Base-by-base conservation (phyloP, 768 basidiomycete genomes). In the Symmetrospora coprosmae region DNA sequence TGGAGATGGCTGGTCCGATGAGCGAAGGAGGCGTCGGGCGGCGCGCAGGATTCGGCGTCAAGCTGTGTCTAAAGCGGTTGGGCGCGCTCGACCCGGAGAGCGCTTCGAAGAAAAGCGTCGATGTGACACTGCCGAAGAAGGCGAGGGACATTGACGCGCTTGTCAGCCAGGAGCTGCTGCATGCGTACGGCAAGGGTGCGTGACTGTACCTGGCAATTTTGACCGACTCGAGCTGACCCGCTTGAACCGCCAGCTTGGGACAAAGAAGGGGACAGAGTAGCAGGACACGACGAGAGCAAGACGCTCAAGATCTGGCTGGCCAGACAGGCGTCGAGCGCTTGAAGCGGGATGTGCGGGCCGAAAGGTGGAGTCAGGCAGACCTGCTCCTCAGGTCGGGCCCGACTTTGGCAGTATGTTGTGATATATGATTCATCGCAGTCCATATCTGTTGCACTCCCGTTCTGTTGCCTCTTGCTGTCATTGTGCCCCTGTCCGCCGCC, bases 1-100 rank as follows among this genome's bases (percentile, higher is more conserved):
- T 85, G 11, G 87, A 91, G 66, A 88, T 89, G 84, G 77, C 77
- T 2, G 58, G 47, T 9, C 17, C 21, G 19, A 38, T 58, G 61
- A 27, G 16, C 9, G 31, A 21, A 17, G 40, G 61, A 1, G 68
- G 66, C 4, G 34, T 64, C 13, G 66, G 62, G 5, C 23, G 64
- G 19, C 27, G 68, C 7, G 68, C 68, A 0, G 68, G 64, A 6
- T 27, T 68, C 11, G 67, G 64, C 2, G 64, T 61, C 0, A 67
- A 67, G 39, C 37, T 52, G 35, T 19, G 33, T 19, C 25, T 38
- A 34, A 40, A 39, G 17, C 43, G 25, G n/a, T 21, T 46, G 25
- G 31, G 21, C 13, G 23, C 55, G 19, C 11, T 19, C 35, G 17
- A 17, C 27, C 5, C 14, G 11, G 40, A 58, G 13, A 38, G 30